Percentiles rank a stretch among this genome's conserved stretches.
These are phyloP conservation scores for Pestalotiopsis sp. DNA, from an alignment of 2,329 filamentous ascomycete species.

Conservation along the genomic window DNA sequence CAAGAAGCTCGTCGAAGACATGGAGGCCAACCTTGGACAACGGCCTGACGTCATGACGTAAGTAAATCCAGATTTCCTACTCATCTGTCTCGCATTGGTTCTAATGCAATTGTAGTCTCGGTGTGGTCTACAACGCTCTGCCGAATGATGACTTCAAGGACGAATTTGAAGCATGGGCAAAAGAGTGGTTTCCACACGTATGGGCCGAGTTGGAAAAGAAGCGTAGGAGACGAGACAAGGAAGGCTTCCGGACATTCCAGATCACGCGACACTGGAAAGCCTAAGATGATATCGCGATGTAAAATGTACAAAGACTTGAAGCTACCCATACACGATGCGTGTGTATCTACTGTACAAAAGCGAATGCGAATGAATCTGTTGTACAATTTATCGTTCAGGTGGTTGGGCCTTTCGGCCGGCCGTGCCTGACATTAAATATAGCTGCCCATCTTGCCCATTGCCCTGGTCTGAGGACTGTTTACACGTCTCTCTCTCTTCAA, in stretches of 20 bases:
- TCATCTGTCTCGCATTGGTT: background rate
- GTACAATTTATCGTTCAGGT: slow-evolving; percentile 29
- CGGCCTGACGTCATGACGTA: slow-evolving; percentile 25
- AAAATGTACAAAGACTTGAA: slow-evolving; percentile 27
- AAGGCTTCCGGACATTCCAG: slow-evolving; percentile 50
- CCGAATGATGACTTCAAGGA: slow-evolving; percentile 65
- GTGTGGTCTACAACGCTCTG: slow-evolving; percentile 73
- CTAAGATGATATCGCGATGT: slow-evolving; percentile 29
- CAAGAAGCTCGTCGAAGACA: slow-evolving; percentile 63
- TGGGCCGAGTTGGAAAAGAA: slow-evolving; percentile 67
- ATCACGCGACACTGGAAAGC: slow-evolving; percentile 48
- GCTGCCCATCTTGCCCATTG: slow-evolving; percentile 12
- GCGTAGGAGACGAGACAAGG: slow-evolving; percentile 44
- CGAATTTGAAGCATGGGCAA: slow-evolving; percentile 74
- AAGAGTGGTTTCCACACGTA: slow-evolving; percentile 62
- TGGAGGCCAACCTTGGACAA: slow-evolving; percentile 60
- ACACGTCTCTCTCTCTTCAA: slow-evolving; percentile 36
- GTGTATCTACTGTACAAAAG: slow-evolving; percentile 29
- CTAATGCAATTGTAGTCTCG: slow-evolving; percentile 53
- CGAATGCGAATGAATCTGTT: slow-evolving; percentile 31
- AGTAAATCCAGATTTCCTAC: slow-evolving; percentile 15
- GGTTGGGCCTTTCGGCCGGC: slow-evolving; percentile 14
- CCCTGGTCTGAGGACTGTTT: background rate
- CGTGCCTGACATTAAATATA: slow-evolving; percentile 6
- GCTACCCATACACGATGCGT: slow-evolving; percentile 20